Percentiles rank a stretch among this genome's conserved stretches.
phyloP scores from a whole-genome alignment of 306 rosid genomes.

The Delonix regia region DNA sequence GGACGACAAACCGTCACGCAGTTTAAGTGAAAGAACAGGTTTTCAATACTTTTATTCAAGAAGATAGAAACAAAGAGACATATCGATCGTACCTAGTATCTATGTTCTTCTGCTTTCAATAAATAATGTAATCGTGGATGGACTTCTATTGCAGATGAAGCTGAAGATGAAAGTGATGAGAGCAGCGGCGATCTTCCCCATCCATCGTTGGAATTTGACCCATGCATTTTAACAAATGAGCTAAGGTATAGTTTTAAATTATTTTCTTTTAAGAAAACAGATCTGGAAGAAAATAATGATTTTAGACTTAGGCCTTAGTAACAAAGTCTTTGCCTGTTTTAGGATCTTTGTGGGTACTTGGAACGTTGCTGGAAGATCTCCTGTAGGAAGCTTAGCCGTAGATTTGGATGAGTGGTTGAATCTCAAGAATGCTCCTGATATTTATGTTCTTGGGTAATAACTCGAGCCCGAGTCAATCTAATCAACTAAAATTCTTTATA shows the following conservation, averaged over 20 bases:
- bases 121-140: not conserved
- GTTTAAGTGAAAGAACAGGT: constrained; percentile 58
- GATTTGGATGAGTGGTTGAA: constrained; percentile 91
- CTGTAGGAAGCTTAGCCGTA: constrained; percentile 77
- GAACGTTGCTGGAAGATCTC: constrained; percentile 93
- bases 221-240: constrained; percentile 64
- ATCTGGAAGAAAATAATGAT: not conserved
- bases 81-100: not conserved
- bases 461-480: not conserved
- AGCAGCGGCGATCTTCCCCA: constrained; percentile 39
- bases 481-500: not conserved
- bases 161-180: constrained; percentile 49
- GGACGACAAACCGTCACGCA: constrained; percentile 43
- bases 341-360: constrained; percentile 92
- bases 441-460: constrained; percentile 81
- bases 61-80: not conserved
- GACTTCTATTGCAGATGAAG: constrained; percentile 49
- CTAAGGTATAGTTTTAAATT: constrained; percentile 55
- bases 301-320: constrained; percentile 3
- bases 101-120: not conserved
- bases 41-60: constrained; percentile 7
- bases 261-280: constrained; percentile 17
- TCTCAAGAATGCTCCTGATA: constrained; percentile 80
- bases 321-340: constrained; percentile 6
- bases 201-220: constrained; percentile 57